Evolutionary conservation across 495 filamentous ascomycete species (phyloP), one percentile per base, ranked within the genome.

Genomic region (Tuber aestivum): DNA sequence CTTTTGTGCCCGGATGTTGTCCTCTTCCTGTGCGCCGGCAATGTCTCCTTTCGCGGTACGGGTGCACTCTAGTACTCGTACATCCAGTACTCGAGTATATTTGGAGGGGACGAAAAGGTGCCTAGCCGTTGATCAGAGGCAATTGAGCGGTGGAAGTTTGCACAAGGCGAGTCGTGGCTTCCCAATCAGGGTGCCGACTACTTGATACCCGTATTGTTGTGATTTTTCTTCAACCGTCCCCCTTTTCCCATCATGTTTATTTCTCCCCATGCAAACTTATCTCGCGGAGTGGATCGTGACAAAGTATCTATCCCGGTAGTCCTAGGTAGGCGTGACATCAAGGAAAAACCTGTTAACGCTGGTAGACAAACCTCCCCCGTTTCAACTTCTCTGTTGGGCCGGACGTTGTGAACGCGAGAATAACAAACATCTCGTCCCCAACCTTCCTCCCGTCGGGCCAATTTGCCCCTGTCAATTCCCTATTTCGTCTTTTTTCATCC

Each of bases 401-500:
- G 9, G 4, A 27, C 3, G 56, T 32, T 65, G n/a, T 32, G 56
- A 32, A 14, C 61, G 74, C 40, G 70, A 79, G 77, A 79, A 79
- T 73, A 79, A 79, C 78, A 79, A 79, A 79, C 76, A 79, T 73
- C 70, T 78, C 71, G 27, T 65, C 56, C 56, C 27, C n/a, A 65
- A 32, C 56, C 3, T 65, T 65, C 56, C n/a, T 65, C 56, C 75
- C 73, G 44, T 70, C 70, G 71, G 32, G 78, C 78, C 78, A 79
- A 79, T 79, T 79, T 61, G 76, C 76, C 78, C 78, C 73, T 61
- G 76, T 72, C 70, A 72, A 72, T 76, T 78, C 72, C 75, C 70
- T 72, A 50, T 61, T 69, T 68, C 61, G 69, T 75, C n/a, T 79
- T 79, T 78, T 79, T 79, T 79, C 78, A 70, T 79, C 78, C 78